Conservation (phyloP, 75 land plant genomes). For the Adiantum capillusveneris region DNA sequence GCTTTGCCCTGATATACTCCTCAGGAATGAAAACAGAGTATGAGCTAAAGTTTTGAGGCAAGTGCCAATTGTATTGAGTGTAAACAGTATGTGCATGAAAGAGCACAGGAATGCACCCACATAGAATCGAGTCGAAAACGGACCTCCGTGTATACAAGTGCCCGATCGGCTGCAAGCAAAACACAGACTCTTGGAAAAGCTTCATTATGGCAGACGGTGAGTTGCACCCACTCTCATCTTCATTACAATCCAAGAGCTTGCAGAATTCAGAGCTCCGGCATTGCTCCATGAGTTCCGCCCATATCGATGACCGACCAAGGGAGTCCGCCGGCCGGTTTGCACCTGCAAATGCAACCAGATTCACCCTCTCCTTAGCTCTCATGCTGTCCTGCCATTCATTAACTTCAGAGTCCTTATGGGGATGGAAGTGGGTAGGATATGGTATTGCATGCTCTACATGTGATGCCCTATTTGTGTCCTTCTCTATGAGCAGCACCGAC, state of each 20-base stretch:
- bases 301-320: neutral
- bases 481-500: constrained; percentile 7
- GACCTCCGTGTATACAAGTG: constrained; percentile 6
- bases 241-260: constrained; percentile 8
- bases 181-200: constrained; percentile 15
- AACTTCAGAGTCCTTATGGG: constrained; percentile 1
- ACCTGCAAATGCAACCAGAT: constrained; percentile 23
- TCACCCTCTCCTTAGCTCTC: constrained; percentile 2
- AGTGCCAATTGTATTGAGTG: constrained; percentile 19
- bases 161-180: constrained; percentile 16
- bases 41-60: constrained; percentile 4
- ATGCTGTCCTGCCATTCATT: constrained; percentile 18
- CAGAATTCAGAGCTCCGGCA: constrained; percentile 3
- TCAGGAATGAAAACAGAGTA: constrained; percentile 10
- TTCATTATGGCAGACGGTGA: constrained; percentile 17
- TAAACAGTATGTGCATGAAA: constrained; percentile 6
- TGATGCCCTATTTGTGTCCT: constrained; percentile 5
- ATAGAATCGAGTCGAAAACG: constrained; percentile 10
- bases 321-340: constrained; percentile 23
- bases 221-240: constrained; percentile 6
- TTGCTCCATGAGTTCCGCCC: constrained; percentile 11
- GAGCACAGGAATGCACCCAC: constrained; percentile 17
- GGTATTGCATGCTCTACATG: constrained; percentile 7
- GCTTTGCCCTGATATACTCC: neutral
- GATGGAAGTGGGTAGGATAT: constrained; percentile 16